Conservation (phyloP, 1,284 basidiomycete genomes). For the Leccinum proximum region DNA sequence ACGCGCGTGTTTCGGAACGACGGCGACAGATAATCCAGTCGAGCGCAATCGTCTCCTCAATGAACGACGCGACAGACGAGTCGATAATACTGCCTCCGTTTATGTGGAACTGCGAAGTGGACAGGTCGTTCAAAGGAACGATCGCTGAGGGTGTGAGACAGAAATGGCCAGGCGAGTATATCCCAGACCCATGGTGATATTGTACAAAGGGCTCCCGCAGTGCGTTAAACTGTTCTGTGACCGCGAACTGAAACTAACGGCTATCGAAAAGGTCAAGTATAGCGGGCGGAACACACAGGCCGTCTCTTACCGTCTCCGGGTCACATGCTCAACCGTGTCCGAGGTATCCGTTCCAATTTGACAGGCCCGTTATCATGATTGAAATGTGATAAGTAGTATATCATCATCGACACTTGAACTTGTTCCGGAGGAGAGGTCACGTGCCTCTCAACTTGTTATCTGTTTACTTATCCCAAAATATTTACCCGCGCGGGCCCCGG, state of each 20-base stretch:
- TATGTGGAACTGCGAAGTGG: background rate
- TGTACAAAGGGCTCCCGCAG: background rate
- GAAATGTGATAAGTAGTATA: background rate
- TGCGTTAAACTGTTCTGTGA: background rate
- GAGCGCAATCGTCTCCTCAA: no score
- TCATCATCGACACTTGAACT: no score
- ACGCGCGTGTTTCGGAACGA: no score
- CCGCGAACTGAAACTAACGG: background rate
- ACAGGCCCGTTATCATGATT: no score
- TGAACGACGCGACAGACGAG: no score
- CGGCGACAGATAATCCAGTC: no score
- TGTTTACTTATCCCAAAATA: background rate
- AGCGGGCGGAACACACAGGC: background rate
- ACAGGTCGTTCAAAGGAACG: background rate
- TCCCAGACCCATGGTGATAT: background rate
- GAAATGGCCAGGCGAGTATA: background rate
- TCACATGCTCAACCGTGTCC: background rate
- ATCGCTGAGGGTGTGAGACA: background rate
- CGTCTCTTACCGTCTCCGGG: background rate
- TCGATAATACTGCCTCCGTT: background rate
- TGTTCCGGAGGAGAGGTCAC: background rate
- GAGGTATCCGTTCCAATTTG: background rate
- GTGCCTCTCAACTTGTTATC: background rate
- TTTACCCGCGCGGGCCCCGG: no score
- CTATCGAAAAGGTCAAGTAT: background rate